Evolutionary conservation across 257 asterid species (phyloP), one percentile per base, ranked within the genome.

Genomic region (Cinchona pubescens): DNA sequence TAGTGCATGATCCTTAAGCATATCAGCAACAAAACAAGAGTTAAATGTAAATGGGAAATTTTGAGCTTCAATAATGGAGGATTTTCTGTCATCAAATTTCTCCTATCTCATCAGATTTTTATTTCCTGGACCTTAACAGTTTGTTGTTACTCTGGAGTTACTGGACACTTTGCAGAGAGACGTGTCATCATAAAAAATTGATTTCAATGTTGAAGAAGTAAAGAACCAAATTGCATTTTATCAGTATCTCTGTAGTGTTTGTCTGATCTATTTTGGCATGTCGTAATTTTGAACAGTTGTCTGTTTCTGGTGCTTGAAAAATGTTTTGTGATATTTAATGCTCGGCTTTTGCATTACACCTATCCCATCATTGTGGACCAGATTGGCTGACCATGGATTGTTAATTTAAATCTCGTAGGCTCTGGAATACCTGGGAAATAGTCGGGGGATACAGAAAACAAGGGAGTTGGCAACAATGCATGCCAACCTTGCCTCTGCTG

Each of bases 391-490:
- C 30, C 32, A 74, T 71, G 59, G n/a, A 25, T 30, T 60, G 61
- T 55, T 7, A 69, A 35, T 56, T 40, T 61, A 69, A 48, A 79
- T 9, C 66, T 75, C 68, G 70, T 86, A 94, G 99, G 98, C 96
- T 63, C 83, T 92, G 40, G 94, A 89, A 21, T 92, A 89, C 86
- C 97, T 92, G 23, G 88, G 85, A 5, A 92, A 81, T 82, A 94
- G 99, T 79, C 78, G 71, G 5, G 98, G 99, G 58, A 90, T 94
- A 53, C 81, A 90, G 88, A 86, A 91, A 86, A 90, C 98, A 37
- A 85, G 83, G 78, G 97, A 92, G 83, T 86, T 94, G 40, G 99
- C 99, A 53, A 75, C 78, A 70, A 88, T 87, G 89, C 99, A 90
- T 75, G 97, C 96, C 60, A 81, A 56, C 72, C 94, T 92, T 71